These are phyloP conservation scores for Trichomonas vaginalis DNA, from an alignment of 208 protist species.

Conservation along the genomic window DNA sequence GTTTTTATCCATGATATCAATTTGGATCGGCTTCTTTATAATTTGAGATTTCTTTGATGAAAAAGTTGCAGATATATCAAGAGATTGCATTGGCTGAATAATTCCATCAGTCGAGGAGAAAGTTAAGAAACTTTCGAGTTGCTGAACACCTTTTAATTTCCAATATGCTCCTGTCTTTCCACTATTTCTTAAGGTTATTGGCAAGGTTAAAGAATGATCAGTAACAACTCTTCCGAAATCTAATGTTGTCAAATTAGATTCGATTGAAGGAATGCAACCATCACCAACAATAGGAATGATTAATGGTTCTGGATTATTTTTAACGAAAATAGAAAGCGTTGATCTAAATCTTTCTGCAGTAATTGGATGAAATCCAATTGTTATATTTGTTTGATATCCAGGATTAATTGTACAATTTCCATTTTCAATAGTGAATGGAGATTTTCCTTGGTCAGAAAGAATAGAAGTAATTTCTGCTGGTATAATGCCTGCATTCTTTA, in stretches of 20 bases:
- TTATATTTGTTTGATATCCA: background rate
- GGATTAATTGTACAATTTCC: background rate
- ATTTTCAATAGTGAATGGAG: background rate
- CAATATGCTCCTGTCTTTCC: background rate
- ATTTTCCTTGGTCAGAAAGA: background rate
- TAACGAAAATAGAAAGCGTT: background rate
- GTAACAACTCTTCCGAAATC: background rate
- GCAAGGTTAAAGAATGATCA: background rate
- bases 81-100: background rate
- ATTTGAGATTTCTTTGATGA: background rate
- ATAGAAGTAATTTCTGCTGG: background rate
- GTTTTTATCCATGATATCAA: background rate
- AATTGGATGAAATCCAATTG: background rate
- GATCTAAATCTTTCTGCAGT: background rate
- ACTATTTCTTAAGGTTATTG: background rate
- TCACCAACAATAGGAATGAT: background rate
- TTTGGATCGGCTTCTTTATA: background rate
- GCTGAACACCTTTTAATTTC: background rate
- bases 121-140: background rate
- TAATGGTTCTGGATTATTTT: slow-evolving; percentile 9
- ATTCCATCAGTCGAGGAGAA: background rate
- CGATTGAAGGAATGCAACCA: background rate
- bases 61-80: background rate
- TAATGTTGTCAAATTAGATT: background rate
- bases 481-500: background rate